A percentile compares a stretch with the other conserved stretches of the same genome.
Evolutionary conservation across 108 stramenopile genomes (phyloP).

Genomic region (Conticribra guillardii): DNA sequence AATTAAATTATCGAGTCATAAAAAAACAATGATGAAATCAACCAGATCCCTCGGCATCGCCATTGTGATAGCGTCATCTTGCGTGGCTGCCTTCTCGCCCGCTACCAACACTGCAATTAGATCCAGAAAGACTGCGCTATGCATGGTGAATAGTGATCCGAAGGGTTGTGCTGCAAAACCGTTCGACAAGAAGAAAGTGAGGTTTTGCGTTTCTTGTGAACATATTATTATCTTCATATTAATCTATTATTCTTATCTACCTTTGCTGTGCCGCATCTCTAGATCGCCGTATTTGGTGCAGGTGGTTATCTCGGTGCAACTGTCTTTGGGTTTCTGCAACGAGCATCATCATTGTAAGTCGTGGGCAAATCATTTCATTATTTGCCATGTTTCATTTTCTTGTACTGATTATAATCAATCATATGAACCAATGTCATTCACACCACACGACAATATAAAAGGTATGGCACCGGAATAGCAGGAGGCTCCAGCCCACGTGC

Average conservation of each 20-base stretch:
- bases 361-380: background rate
- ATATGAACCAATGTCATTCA: too few species aligned
- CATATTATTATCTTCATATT: too few species aligned
- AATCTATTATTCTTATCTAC: too few species aligned
- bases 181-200: background rate
- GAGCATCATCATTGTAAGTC: constrained; percentile 60
- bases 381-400: background rate
- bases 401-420: background rate
- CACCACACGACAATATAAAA: constrained; percentile 2
- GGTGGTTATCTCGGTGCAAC: constrained; percentile 78
- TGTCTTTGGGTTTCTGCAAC: constrained; percentile 79
- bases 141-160: background rate
- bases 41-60: too few species aligned
- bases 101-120: constrained; percentile 1
- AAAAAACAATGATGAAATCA: too few species aligned
- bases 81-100: too few species aligned
- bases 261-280: background rate
- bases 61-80: too few species aligned
- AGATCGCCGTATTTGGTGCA: constrained; percentile 73
- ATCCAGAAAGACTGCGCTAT: background rate
- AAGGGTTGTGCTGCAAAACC: background rate
- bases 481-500: constrained; percentile 54
- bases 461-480: constrained; percentile 80
- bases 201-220: background rate
- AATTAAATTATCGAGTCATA: too few species aligned